These are phyloP conservation scores for Petasospora fabianii DNA, from an alignment of 1,139 yeast genomes.

Conservation along the genomic window DNA sequence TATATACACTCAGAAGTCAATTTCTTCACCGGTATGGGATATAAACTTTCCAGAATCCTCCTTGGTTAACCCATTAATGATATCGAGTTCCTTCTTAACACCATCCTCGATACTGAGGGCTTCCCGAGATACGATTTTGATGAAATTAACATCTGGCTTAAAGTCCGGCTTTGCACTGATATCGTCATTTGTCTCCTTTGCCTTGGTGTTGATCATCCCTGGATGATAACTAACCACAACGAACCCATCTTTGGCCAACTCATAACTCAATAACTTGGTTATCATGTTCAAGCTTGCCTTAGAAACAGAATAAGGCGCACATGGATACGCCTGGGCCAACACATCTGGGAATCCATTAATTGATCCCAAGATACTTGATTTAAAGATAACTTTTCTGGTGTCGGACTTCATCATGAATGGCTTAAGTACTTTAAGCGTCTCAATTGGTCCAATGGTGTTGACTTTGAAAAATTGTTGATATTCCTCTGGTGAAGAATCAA, in stretches of 20 bases:
- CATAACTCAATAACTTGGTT: conserved; percentile 26
- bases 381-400: conserved; percentile 29
- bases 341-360: conserved; percentile 21
- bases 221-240: conserved; percentile 32
- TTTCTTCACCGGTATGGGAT: conserved; percentile 16
- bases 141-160: conserved; percentile 13
- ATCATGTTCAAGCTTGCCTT: conserved; percentile 33
- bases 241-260: conserved; percentile 27
- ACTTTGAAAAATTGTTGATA: conserved; percentile 28
- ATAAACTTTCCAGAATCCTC: conserved; percentile 22
- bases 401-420: conserved; percentile 28
- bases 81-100: conserved; percentile 15
- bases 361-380: conserved; percentile 30
- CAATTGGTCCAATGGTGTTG: conserved; percentile 34
- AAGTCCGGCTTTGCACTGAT: conserved; percentile 19
- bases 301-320: conserved; percentile 31
- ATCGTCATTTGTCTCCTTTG: conserved; percentile 27
- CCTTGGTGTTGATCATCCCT: conserved; percentile 28
- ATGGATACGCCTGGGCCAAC: conserved; percentile 16
- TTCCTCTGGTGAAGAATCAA: conserved; percentile 31
- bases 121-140: conserved; percentile 15
- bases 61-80: conserved; percentile 13
- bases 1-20: conserved; percentile 12
- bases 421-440: conserved; percentile 29
- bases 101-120: conserved; percentile 15